Base-by-base conservation (phyloP, 225 moss, liverwort and hornwort genomes). In the Lunularia cruciata region DNA sequence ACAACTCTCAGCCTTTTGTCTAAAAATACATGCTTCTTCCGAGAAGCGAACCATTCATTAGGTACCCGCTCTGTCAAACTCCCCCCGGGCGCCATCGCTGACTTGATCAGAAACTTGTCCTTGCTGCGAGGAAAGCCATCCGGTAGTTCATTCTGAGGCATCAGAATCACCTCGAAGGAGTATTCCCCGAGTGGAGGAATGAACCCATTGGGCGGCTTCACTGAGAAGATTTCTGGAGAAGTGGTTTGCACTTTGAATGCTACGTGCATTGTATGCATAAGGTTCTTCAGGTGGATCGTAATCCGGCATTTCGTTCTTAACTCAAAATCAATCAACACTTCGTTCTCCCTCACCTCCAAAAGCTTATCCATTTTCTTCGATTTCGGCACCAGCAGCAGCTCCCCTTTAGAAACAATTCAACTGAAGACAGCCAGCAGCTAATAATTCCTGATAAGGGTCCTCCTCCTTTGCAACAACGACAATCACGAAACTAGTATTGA, bases 191-290 rank as follows among this genome's bases (percentile, higher is more conserved):
- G 85, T 2, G 92, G 95, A 46, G 81, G 75, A 36, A 95, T 87
- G 68, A 88, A 83, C 28, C 95, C 88, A 36, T 84, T 83, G 47
- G 86, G 95, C 12, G 88, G 90, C 54, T 86, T 88, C 72, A 95
- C 88, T 9, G 87, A 85, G 49, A 90, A 95, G 61, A 81, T 88
- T 45, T 80, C 79, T 5, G 95, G 95, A 16, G 83, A 59, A 52
- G 88, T 92, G 14, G 92, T 88, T 56, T 92, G 95, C 58, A 95
- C 92, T 79, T 95, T 95, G 80, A 83, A 95, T 0, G 92, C 95
- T 18, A 95, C 84, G 1, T 81, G 67, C 72, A 75, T 79, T 32
- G 84, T 86, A 39, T 83, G 70, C 46, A 86, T 81, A 16, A 90
- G 73, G 72, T 85, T 95, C 66, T 51, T 85, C 40, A 95, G 73